Percentiles rank a stretch among this genome's conserved stretches.
phyloP scores from a whole-genome alignment of 208 protist species.

The Leishmania tropica region DNA sequence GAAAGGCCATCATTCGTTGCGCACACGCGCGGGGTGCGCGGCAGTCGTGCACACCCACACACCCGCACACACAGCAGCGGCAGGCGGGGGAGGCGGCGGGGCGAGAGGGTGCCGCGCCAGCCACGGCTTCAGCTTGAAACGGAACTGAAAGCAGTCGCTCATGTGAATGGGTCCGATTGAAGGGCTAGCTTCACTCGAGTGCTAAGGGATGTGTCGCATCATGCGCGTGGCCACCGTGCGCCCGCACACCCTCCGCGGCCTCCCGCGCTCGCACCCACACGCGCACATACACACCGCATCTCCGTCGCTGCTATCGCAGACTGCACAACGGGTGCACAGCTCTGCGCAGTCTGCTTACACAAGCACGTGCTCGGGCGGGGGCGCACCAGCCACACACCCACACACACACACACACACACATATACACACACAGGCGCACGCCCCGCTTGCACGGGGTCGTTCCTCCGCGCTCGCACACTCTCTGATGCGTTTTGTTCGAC shows the following conservation, averaged over 20 bases:
- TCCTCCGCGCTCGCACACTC: not conserved
- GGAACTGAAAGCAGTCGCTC: not conserved
- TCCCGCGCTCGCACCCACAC: too few species aligned
- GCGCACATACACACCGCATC: conserved; percentile 1
- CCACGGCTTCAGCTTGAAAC: not conserved
- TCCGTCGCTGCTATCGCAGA: conserved; percentile 36
- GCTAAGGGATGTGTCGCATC: conserved; percentile 20
- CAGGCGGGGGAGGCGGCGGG: too few species aligned
- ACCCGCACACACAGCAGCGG: too few species aligned
- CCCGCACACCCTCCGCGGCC: too few species aligned
- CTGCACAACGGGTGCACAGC: not conserved
- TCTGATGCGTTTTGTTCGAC: not conserved
- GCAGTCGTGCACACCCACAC: not conserved
- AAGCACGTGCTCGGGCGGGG: too few species aligned
- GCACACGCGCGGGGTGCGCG: not conserved
- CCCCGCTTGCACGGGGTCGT: not conserved
- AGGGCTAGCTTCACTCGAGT: conserved; percentile 25
- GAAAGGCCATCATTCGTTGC: too few species aligned
- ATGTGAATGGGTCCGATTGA: conserved; percentile 13
- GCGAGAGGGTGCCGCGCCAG: too few species aligned
- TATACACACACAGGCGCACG: too few species aligned
- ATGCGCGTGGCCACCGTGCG: conserved; percentile 1
- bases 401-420: not conserved
- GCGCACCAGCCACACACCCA: too few species aligned
- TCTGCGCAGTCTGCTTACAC: conserved; percentile 24